phyloP scores from a whole-genome alignment of 2,329 filamentous ascomycete species.

The Zymoseptoria tritici region DNA sequence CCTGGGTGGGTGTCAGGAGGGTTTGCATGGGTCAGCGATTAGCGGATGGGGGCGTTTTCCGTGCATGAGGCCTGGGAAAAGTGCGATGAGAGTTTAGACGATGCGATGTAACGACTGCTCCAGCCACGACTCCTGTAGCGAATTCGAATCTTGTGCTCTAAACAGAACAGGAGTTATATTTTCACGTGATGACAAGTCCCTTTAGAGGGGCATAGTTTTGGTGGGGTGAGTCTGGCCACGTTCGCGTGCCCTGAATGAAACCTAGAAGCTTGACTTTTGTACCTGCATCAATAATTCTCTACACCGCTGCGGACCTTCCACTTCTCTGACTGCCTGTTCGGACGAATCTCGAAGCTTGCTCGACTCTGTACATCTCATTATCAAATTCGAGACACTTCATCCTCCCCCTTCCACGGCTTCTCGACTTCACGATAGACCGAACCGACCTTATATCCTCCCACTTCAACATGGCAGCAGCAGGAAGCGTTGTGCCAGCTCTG shows the following conservation, averaged over 20 bases:
- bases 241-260: background rate
- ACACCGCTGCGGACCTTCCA: background rate
- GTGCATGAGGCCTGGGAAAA: background rate
- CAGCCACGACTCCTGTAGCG: background rate
- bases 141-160: background rate
- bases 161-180: background rate
- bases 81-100: background rate
- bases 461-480: slow-evolving; percentile 30
- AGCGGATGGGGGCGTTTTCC: background rate
- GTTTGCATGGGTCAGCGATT: background rate
- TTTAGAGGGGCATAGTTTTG: background rate
- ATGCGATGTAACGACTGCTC: background rate
- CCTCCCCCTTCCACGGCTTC: background rate
- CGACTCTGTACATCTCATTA: background rate
- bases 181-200: background rate
- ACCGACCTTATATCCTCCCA: background rate
- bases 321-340: background rate
- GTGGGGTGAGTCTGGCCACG: background rate
- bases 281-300: background rate
- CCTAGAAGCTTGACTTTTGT: background rate
- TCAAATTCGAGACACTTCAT: background rate
- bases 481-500: slow-evolving; percentile 60
- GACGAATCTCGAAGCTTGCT: background rate
- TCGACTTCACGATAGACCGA: background rate
- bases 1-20: background rate